Conservation (phyloP, 306 rosid genomes). For the Hylodesmum podocarpum region DNA sequence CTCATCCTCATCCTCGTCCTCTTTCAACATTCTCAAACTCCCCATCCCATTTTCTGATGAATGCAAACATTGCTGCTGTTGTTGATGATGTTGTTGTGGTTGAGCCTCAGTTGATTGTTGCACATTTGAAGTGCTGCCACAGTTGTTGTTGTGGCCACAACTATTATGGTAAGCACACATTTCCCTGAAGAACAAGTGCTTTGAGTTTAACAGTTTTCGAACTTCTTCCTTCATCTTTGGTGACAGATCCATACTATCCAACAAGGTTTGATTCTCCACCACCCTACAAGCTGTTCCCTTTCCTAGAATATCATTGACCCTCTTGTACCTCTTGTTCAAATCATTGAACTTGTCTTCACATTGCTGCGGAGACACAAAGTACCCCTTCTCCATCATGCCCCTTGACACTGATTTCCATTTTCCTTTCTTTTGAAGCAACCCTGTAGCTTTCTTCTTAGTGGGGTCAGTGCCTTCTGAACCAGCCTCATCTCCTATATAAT, state of each 20-base stretch:
- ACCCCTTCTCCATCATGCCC: constrained; percentile 89
- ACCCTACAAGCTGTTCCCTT: constrained; percentile 90
- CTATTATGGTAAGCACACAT: constrained; percentile 98
- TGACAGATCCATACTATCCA: constrained; percentile 77
- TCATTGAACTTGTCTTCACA: constrained; percentile 98
- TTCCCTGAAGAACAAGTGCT: constrained; percentile 90
- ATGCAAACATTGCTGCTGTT: constrained; percentile 50
- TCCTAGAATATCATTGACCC: constrained; percentile 93
- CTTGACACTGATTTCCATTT: constrained; percentile 93
- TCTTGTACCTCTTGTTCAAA: constrained; percentile 87
- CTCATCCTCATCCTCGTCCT: constrained; percentile 55
- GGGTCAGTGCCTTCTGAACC: constrained; percentile 57
- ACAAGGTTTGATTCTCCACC: constrained; percentile 72
- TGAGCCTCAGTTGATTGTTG: constrained; percentile 38
- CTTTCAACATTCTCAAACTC: constrained; percentile 47
- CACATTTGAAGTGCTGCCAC: constrained; percentile 6
- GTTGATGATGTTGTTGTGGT: constrained; percentile 17
- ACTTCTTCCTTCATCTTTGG: constrained; percentile 83
- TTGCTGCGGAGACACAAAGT: constrained; percentile 92
- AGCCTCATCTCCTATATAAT: constrained; percentile 86
- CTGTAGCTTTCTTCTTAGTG: constrained; percentile 50
- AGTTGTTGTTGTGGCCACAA: constrained; percentile 52
- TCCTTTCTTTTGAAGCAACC: constrained; percentile 90
- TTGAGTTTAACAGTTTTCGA: constrained; percentile 73
- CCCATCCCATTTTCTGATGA: constrained; percentile 45